Evolutionary conservation across 164 flowering plant genomes (phyloP).

Genomic region (Chimonanthus salicifolius): DNA sequence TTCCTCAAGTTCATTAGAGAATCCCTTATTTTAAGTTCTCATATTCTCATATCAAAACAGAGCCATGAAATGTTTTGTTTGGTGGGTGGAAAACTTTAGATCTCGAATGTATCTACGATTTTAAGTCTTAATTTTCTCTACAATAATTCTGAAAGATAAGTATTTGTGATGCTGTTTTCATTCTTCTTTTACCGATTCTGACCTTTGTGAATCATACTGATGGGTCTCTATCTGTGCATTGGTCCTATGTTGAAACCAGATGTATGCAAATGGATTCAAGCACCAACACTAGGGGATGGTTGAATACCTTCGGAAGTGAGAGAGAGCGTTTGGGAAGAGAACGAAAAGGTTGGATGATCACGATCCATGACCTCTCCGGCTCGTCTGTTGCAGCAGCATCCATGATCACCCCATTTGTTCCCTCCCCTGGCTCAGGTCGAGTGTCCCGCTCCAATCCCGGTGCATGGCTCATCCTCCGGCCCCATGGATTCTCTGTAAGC

Average conservation of each 20-base stretch:
- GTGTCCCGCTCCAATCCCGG: constrained; percentile 91
- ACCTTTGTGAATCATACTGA: not conserved
- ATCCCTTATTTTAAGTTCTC: no score
- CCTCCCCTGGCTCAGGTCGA: constrained; percentile 78
- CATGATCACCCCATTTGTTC: constrained; percentile 92
- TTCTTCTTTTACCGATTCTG: no score
- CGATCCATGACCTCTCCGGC: constrained; percentile 82
- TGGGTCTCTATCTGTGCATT: not conserved
- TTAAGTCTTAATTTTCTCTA: no score
- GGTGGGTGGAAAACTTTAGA: no score
- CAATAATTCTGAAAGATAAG: no score
- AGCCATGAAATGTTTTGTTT: no score
- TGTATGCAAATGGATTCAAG: constrained; percentile 51
- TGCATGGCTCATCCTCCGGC: constrained; percentile 91
- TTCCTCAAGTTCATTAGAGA: no score
- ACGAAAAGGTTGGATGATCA: constrained; percentile 93
- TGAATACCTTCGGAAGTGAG: constrained; percentile 49
- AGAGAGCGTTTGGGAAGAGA: constrained; percentile 47
- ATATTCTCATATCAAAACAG: no score
- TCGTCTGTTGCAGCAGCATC: constrained; percentile 95
- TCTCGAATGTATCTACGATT: no score
- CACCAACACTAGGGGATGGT: constrained; percentile 42
- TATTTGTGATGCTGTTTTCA: no score
- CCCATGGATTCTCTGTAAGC: constrained; percentile 48
- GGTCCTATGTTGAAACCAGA: constrained; percentile 29